Evolutionary conservation across 2,329 filamentous ascomycete genomes (phyloP).

Genomic region (Trichoderma sp.): DNA sequence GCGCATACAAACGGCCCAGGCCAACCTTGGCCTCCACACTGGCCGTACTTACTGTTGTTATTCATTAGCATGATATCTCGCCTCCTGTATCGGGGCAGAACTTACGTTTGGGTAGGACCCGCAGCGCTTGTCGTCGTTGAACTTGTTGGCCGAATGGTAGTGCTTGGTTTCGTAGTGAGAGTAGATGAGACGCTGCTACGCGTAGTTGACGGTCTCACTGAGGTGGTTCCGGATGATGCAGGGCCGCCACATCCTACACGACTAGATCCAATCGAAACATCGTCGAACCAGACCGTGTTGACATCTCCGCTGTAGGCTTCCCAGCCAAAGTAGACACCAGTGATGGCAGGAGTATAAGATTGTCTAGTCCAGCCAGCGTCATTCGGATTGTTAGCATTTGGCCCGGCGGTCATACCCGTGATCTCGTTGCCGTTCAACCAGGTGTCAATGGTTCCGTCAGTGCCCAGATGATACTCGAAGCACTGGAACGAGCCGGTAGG

Average conservation of each 20-base stretch:
- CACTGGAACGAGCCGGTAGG: conserved; percentile 15
- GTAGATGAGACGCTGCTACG: background rate
- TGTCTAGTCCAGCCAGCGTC: conserved; percentile 9
- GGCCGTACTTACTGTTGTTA: background rate
- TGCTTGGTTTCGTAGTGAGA: conserved; percentile 6
- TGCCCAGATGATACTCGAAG: conserved; percentile 12
- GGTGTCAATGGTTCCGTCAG: conserved; percentile 9
- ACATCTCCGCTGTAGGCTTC: conserved; percentile 15
- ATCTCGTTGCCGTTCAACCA: conserved; percentile 10
- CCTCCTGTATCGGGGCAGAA: background rate
- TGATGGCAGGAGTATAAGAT: background rate
- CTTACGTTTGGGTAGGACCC: conserved; percentile 1
- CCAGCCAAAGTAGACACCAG: conserved; percentile 18
- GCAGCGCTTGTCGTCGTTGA: conserved; percentile 6
- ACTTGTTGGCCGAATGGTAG: conserved; percentile 10
- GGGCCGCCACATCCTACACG: conserved; percentile 10
- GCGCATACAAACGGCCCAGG: conserved; percentile 1
- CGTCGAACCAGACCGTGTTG: conserved; percentile 15
- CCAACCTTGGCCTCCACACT: conserved; percentile 9
- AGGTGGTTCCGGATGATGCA: background rate
- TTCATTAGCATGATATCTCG: background rate
- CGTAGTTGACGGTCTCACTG: background rate
- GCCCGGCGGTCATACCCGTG: conserved; percentile 8
- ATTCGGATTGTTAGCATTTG: conserved; percentile 3
- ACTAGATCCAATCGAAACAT: background rate